These are phyloP conservation scores for Dissophora globulifera DNA, from an alignment of 192 early-diverging fungal species.

Conservation along the genomic window DNA sequence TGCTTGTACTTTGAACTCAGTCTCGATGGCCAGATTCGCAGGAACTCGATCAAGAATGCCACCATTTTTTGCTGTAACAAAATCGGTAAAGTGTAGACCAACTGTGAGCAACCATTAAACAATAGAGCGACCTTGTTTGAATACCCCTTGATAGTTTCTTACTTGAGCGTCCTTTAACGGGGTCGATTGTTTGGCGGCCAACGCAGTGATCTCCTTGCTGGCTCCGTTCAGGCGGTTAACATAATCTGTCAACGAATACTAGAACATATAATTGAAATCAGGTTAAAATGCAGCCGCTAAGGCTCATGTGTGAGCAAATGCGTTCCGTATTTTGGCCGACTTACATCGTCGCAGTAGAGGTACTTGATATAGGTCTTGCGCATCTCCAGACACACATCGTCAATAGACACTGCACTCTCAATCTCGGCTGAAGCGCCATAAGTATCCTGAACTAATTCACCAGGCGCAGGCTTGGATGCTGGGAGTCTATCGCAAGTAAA, in stretches of 20 bases:
- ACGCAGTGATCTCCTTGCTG: slow-evolving; percentile 39
- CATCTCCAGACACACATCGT: slow-evolving; percentile 24
- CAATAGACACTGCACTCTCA: slow-evolving; percentile 4
- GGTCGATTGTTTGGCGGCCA: slow-evolving; percentile 31
- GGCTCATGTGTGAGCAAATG: too few relatives aligned
- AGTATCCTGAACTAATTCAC: slow-evolving; percentile 5
- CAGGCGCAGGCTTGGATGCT: slow-evolving; percentile 19
- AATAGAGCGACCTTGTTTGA: too few relatives aligned
- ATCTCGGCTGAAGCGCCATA: background rate
- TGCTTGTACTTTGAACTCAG: slow-evolving; percentile 43
- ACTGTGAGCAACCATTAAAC: too few relatives aligned
- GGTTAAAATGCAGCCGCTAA: too few relatives aligned
- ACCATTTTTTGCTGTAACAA: slow-evolving; percentile 49
- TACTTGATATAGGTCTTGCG: slow-evolving; percentile 32
- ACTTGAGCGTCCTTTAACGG: slow-evolving; percentile 42
- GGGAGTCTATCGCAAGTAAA: slow-evolving; percentile 6
- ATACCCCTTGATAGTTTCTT: background rate
- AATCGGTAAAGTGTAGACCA: too few relatives aligned
- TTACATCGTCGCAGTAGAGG: slow-evolving; percentile 33
- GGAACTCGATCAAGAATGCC: slow-evolving; percentile 49
- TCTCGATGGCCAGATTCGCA: slow-evolving; percentile 43
- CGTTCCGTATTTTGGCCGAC: too few relatives aligned
- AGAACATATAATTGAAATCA: background rate
- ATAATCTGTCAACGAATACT: slow-evolving; percentile 36
- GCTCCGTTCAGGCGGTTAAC: slow-evolving; percentile 39